Evolutionary conservation across 805 yeast species (phyloP).

Genomic region (Teunomyces funiuensis): DNA sequence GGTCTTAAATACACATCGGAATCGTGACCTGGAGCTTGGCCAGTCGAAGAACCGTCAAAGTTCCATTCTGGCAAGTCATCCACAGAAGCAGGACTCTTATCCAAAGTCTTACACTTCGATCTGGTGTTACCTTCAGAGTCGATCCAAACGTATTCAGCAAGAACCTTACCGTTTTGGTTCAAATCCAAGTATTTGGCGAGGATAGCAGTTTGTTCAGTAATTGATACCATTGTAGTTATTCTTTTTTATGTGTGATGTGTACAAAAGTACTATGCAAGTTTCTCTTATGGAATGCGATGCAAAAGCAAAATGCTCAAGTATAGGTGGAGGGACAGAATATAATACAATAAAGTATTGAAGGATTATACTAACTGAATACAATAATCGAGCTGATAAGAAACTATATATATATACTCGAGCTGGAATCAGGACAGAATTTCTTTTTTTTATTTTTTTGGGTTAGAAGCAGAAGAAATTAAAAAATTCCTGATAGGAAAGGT

Average conservation of each 20-base stretch:
- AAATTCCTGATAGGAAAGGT: conserved; percentile 1
- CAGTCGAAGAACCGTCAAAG: conserved; percentile 98
- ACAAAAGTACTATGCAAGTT: conserved; percentile 3
- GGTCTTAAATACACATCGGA: conserved; percentile 95
- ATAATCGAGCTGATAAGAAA: neutral
- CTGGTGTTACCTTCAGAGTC: conserved; percentile 89
- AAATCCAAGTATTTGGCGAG: conserved; percentile 80
- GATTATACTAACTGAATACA: conserved; percentile 1
- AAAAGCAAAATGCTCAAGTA: neutral
- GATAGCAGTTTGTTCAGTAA: conserved; percentile 71
- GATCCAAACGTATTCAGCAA: conserved; percentile 98
- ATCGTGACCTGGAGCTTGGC: conserved; percentile 97
- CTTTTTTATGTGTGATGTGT: conserved; percentile 5
- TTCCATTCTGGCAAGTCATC: conserved; percentile 98
- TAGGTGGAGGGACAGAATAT: conserved; percentile 1
- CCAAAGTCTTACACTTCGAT: conserved; percentile 90
- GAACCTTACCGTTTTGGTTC: conserved; percentile 79
- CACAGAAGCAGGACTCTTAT: conserved; percentile 62
- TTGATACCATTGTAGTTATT: conserved; percentile 28
- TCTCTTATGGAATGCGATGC: neutral
- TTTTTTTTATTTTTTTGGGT: neutral
- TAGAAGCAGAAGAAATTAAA: neutral
- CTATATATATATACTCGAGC: neutral
- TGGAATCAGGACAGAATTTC: conserved; percentile 4
- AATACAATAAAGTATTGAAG: conserved; percentile 1